Percentiles rank a stretch among this genome's conserved stretches.
Evolutionary conservation across 2,329 filamentous ascomycete genomes (phyloP).

Genomic region (Sordariomycetes sp.): DNA sequence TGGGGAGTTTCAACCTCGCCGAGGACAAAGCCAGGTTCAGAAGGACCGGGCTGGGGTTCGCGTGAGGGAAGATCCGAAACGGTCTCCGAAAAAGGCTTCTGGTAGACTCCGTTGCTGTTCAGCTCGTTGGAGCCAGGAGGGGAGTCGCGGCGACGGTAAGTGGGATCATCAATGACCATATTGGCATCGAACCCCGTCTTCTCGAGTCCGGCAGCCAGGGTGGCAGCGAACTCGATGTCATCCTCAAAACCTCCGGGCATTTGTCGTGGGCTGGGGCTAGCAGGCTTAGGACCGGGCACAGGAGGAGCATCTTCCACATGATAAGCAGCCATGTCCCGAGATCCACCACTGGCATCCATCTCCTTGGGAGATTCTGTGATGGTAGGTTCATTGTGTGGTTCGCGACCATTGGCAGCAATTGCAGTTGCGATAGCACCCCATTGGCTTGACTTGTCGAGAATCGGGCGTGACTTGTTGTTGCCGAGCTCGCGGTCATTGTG

Average conservation of each 20-base stretch:
- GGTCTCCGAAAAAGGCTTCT: slow-evolving; percentile 38
- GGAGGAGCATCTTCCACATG: slow-evolving; percentile 34
- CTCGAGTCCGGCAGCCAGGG: slow-evolving; percentile 57
- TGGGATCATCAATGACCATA: slow-evolving; percentile 58
- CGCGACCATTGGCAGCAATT: slow-evolving; percentile 31
- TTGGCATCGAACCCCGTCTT: slow-evolving; percentile 64
- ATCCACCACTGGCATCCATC: slow-evolving; percentile 2
- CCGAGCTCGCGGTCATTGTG: slow-evolving; percentile 19
- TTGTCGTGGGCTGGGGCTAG: slow-evolving; percentile 33
- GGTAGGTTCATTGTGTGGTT: slow-evolving; percentile 23
- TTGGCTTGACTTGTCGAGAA: slow-evolving; percentile 28
- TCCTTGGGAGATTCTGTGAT: slow-evolving; percentile 9
- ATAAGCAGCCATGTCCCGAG: background rate
- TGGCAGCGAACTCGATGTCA: slow-evolving; percentile 62
- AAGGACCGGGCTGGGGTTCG: slow-evolving; percentile 26
- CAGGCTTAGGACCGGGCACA: slow-evolving; percentile 47
- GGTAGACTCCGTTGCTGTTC: slow-evolving; percentile 31
- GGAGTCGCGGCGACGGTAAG: slow-evolving; percentile 54
- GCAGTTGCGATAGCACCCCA: slow-evolving; percentile 46
- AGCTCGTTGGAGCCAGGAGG: slow-evolving; percentile 50
- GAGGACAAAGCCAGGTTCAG: slow-evolving; percentile 33
- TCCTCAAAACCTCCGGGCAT: slow-evolving; percentile 59
- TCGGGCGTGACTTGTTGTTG: slow-evolving; percentile 22
- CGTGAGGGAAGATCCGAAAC: slow-evolving; percentile 30
- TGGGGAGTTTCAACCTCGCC: slow-evolving; percentile 36